Base-by-base conservation (phyloP, 1,139 yeast species). In the Hyphopichia pseudoburtonii region DNA sequence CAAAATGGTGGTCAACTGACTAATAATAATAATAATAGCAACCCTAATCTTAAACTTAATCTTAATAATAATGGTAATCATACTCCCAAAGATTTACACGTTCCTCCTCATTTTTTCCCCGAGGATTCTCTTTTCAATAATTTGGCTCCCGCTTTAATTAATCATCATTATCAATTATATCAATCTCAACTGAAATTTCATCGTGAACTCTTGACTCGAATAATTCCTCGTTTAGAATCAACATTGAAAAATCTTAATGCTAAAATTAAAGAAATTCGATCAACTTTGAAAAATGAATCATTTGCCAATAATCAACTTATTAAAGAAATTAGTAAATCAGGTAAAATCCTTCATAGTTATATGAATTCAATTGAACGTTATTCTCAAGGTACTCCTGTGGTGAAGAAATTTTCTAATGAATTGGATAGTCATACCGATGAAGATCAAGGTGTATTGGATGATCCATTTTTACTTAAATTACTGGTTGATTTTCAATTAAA, bases 21-120 rank as follows among this genome's bases (percentile, higher is more conserved):
- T 6, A 11, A 18, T 14, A 22, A 22, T 19, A 9, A 12, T 9
- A 26, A 17, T 12, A 5, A 9, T 22, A n/a, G 26, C 12, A 16
- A 10, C 10, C 6, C 15, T 22, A 5, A 14, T 26, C 5, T 9
- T 19, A 1, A 19, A 9, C 17, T 8, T 24, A 28, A n/a, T 16
- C 15, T 28, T 11, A 28, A 8, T 16, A 16, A 10, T 14, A 21
- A 10, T 21, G 23, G 40, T 29, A 49, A 53, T 28, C 5, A 9
- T 10, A 14, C 5, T 18, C 17, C 14, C 18, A 7, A 14, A 8
- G 72, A 70, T 22, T 62, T 70, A 33, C 51, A 51, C 37, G 62
- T 70, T 34, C 75, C 76, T 11, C 73, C 76, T 11, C 62, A 73
- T 5, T 80, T 77, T 45, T 61, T 74, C 47, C 74, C 76, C 1